Evolutionary conservation across 106 monocot species (phyloP).

Genomic region (Allium sativum): DNA sequence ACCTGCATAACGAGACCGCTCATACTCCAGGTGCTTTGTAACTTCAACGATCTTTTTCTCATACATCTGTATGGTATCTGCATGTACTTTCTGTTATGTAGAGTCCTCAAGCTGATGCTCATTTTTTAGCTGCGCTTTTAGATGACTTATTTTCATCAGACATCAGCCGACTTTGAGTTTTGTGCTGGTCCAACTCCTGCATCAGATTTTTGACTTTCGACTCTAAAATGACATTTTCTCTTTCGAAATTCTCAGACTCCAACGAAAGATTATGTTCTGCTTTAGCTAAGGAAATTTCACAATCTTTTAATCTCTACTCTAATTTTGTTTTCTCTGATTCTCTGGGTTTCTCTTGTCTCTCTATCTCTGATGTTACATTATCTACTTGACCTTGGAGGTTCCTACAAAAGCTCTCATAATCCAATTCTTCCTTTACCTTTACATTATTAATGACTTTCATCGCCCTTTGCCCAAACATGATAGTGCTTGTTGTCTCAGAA

Average conservation of each 20-base stretch:
- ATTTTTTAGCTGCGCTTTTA: constrained; percentile 24
- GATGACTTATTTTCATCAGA: constrained; percentile 15
- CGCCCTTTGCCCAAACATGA: constrained; percentile 80
- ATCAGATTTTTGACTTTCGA: constrained; percentile 19
- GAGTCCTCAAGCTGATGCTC: constrained; percentile 41
- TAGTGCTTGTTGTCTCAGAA: constrained; percentile 69
- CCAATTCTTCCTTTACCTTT: constrained; percentile 71
- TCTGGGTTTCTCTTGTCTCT: constrained; percentile 46
- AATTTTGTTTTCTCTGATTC: constrained; percentile 39
- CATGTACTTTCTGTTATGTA: constrained; percentile 36
- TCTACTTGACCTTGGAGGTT: constrained; percentile 58
- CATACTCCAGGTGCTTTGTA: constrained; percentile 36
- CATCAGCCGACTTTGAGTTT: constrained; percentile 20
- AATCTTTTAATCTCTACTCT: constrained; percentile 37
- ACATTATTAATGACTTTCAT: constrained; percentile 75
- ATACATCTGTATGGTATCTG: constrained; percentile 50
- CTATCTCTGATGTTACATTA: constrained; percentile 48
- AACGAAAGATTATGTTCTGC: constrained; percentile 20
- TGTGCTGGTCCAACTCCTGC: constrained; percentile 26
- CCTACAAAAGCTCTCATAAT: constrained; percentile 62
- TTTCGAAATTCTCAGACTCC: constrained; percentile 41
- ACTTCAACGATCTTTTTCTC: constrained; percentile 46
- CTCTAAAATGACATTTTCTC: constrained; percentile 28
- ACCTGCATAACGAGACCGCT: constrained; percentile 13
- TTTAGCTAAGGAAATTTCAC: constrained; percentile 37